A percentile compares a stretch with the other conserved stretches of the same genome.
Conservation (phyloP, 2,329 filamentous ascomycete genomes). For the Clarireedia sp. region DNA sequence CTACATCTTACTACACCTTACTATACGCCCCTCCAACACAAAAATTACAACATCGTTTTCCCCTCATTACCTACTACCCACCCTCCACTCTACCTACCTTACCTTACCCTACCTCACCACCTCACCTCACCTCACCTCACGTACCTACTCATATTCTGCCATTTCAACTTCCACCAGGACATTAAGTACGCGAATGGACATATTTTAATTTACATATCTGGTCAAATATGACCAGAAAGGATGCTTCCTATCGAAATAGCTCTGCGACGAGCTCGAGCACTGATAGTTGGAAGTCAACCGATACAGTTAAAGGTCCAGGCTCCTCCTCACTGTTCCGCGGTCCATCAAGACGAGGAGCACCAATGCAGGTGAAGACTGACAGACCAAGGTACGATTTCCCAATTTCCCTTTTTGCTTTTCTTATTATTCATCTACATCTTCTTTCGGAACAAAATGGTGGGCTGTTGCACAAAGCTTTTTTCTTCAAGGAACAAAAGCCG, state of each 20-base stretch:
- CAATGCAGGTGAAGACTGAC: constrained; percentile 48
- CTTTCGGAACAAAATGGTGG: background rate
- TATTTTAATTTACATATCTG: constrained; percentile 21
- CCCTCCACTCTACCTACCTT: too few species aligned
- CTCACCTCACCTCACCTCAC: background rate
- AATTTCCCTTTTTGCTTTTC: constrained; percentile 1
- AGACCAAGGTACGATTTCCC: constrained; percentile 31
- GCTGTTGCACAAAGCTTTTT: background rate
- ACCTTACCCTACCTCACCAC: background rate
- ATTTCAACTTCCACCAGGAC: background rate
- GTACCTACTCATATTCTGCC: background rate
- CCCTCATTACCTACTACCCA: too few species aligned
- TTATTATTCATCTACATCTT: constrained; percentile 9
- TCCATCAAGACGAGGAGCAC: constrained; percentile 27
- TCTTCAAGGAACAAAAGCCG: constrained; percentile 16
- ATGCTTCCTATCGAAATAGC: constrained; percentile 52
- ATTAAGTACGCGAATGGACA: constrained; percentile 19
- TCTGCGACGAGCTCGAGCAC: constrained; percentile 58
- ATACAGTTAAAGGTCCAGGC: constrained; percentile 46
- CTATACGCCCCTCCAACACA: too few species aligned
- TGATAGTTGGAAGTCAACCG: constrained; percentile 58
- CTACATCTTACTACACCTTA: too few species aligned
- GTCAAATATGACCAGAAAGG: constrained; percentile 57
- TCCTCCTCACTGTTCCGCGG: constrained; percentile 23
- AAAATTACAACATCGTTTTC: too few species aligned